Evolutionary conservation across 305 asterid genomes (phyloP).

Genomic region (Solanum hybrid): DNA sequence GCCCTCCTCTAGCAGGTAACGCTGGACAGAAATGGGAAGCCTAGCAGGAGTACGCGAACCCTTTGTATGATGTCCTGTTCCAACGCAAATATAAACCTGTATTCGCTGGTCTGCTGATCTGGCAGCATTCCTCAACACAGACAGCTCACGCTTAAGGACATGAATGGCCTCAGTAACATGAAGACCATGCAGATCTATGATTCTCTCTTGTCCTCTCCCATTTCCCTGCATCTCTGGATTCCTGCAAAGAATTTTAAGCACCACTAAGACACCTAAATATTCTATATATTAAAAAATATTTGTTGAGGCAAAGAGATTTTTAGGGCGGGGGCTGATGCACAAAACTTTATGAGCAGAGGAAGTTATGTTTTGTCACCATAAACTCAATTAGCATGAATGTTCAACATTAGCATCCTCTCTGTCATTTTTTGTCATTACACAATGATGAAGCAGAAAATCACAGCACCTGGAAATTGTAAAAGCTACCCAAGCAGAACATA

Average conservation of each 20-base stretch:
- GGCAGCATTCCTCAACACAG: slow-evolving; percentile 55
- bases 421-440: not conserved
- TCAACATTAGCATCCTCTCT: not conserved
- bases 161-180: slow-evolving; percentile 76
- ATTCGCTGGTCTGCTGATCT: slow-evolving; percentile 59
- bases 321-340: not conserved
- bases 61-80: slow-evolving; percentile 79
- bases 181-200: slow-evolving; percentile 85
- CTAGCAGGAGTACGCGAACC: slow-evolving; percentile 73
- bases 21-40: slow-evolving; percentile 72
- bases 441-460: not conserved
- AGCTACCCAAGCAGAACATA: not conserved
- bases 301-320: not conserved
- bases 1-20: slow-evolving; percentile 79
- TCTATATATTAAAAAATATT: not conserved
- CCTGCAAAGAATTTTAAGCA: slow-evolving; percentile 29
- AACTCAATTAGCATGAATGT: not conserved
- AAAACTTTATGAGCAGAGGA: not conserved
- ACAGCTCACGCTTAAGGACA: slow-evolving; percentile 74
- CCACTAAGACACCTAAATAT: not conserved
- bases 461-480: not conserved
- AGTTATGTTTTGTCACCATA: not conserved
- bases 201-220: slow-evolving; percentile 57
- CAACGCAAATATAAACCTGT: slow-evolving; percentile 66
- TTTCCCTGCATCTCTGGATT: slow-evolving; percentile 40